A percentile compares a stretch with the other conserved stretches of the same genome.
Evolutionary conservation across 2,329 filamentous ascomycete genomes (phyloP).

Genomic region (Monosporascus sp.): DNA sequence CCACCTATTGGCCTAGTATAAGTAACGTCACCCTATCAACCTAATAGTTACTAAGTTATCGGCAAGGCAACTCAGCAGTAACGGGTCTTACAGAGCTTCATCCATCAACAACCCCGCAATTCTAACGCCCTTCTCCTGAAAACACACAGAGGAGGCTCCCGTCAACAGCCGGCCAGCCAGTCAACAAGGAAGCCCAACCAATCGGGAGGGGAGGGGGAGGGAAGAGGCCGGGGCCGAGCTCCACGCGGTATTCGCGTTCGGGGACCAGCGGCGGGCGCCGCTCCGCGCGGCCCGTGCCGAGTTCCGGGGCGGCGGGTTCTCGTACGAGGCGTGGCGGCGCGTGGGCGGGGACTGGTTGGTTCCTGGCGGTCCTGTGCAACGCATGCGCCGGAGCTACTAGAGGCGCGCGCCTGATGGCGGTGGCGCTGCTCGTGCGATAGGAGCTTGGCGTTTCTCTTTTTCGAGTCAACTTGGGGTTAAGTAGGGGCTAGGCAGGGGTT

Average conservation of each 20-base stretch:
- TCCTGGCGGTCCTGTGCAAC: slow-evolving; percentile 15
- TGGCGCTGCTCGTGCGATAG: neutral
- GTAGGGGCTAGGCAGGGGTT: no score
- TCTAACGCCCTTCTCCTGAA: no score
- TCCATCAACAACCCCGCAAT: no score
- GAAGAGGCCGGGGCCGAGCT: slow-evolving; percentile 7
- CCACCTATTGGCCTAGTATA: no score
- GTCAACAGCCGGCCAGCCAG: no score
- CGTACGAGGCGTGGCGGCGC: slow-evolving; percentile 17
- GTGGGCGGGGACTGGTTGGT: slow-evolving; percentile 17
- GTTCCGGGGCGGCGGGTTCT: slow-evolving; percentile 18
- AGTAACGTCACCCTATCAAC: no score
- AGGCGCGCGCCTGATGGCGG: slow-evolving; percentile 4
- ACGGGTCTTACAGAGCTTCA: no score
- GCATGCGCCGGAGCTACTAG: slow-evolving; percentile 14
- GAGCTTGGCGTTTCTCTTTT: slow-evolving; percentile 1
- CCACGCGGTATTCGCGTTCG: slow-evolving; percentile 17
- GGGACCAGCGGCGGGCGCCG: slow-evolving; percentile 14
- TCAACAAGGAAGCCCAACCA: no score
- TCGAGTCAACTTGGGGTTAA: neutral
- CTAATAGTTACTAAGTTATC: no score
- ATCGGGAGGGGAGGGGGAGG: no score
- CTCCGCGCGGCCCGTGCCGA: slow-evolving; percentile 12
- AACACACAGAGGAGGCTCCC: no score
- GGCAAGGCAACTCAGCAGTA: no score